Percentiles rank a stretch among this genome's conserved stretches.
Evolutionary conservation across 257 asterid species (phyloP).

Genomic region (Solanum lignicaule): DNA sequence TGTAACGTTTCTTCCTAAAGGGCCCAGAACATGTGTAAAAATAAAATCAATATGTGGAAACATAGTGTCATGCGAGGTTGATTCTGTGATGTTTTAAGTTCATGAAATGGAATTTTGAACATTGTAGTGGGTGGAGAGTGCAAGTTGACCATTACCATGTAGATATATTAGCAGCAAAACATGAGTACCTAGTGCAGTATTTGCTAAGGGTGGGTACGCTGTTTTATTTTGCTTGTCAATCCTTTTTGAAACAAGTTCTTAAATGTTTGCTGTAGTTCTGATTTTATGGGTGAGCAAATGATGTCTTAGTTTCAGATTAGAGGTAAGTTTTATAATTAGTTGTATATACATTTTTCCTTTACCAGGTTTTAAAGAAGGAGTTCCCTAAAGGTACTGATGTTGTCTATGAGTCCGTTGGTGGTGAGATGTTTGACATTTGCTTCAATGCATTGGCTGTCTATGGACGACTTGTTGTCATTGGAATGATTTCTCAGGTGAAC

Average conservation of each 20-base stretch:
- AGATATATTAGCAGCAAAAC: neutral
- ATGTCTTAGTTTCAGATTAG: neutral
- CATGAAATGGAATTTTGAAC: neutral
- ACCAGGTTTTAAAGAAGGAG: slow-evolving; percentile 72
- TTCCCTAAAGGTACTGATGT: slow-evolving; percentile 88
- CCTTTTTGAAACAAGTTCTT: neutral
- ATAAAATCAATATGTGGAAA: neutral
- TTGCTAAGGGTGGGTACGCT: neutral
- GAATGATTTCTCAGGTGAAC: slow-evolving; percentile 90
- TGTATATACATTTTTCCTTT: neutral
- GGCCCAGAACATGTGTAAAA: neutral
- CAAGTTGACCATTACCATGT: neutral
- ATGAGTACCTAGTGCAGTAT: neutral
- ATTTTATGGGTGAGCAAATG: neutral
- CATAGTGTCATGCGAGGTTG: neutral
- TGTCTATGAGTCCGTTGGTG: slow-evolving; percentile 91
- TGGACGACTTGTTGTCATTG: slow-evolving; percentile 88
- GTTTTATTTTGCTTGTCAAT: neutral
- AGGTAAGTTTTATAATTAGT: neutral
- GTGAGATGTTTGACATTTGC: slow-evolving; percentile 82
- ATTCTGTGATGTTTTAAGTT: neutral
- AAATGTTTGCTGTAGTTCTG: neutral
- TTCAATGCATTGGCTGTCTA: slow-evolving; percentile 75
- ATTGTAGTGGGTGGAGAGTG: neutral
- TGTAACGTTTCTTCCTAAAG: neutral